Evolutionary conservation across 805 yeast species (phyloP).

Genomic region (Yamadazyma akitaensis): DNA sequence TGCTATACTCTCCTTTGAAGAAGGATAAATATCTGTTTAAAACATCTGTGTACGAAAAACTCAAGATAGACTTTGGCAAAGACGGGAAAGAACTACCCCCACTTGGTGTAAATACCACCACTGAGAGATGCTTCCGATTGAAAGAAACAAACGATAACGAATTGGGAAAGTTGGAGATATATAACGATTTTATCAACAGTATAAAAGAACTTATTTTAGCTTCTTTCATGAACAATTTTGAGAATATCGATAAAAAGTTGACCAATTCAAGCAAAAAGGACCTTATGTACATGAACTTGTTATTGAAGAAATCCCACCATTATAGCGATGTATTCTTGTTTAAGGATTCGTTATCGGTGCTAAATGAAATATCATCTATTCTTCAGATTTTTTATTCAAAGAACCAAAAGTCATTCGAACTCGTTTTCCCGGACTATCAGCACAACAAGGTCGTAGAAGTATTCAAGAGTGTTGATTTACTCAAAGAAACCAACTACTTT

Average conservation of each 20-base stretch:
- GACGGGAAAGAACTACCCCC: slow-evolving; percentile 9
- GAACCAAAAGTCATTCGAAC: background rate
- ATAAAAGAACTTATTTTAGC: slow-evolving; percentile 11
- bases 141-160: slow-evolving; percentile 27
- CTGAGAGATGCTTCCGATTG: slow-evolving; percentile 40
- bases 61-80: slow-evolving; percentile 47
- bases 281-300: slow-evolving; percentile 6
- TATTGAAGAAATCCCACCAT: slow-evolving; percentile 4
- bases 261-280: slow-evolving; percentile 3
- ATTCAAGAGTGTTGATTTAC: slow-evolving; percentile 1
- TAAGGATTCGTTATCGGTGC: slow-evolving; percentile 9
- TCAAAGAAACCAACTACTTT: slow-evolving; percentile 19
- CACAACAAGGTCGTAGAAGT: background rate
- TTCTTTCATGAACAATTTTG: slow-evolving; percentile 38
- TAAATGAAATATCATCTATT: slow-evolving; percentile 2
- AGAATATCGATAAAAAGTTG: slow-evolving; percentile 27
- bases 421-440: slow-evolving; percentile 9
- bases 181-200: slow-evolving; percentile 42
- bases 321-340: slow-evolving; percentile 7
- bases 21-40: slow-evolving; percentile 41
- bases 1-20: slow-evolving; percentile 47
- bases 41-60: slow-evolving; percentile 51
- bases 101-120: slow-evolving; percentile 14
- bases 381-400: slow-evolving; percentile 2
- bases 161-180: slow-evolving; percentile 46